Evolutionary conservation across 192 early-diverging fungal genomes (phyloP).

Genomic region (Linnemannia hyalina): DNA sequence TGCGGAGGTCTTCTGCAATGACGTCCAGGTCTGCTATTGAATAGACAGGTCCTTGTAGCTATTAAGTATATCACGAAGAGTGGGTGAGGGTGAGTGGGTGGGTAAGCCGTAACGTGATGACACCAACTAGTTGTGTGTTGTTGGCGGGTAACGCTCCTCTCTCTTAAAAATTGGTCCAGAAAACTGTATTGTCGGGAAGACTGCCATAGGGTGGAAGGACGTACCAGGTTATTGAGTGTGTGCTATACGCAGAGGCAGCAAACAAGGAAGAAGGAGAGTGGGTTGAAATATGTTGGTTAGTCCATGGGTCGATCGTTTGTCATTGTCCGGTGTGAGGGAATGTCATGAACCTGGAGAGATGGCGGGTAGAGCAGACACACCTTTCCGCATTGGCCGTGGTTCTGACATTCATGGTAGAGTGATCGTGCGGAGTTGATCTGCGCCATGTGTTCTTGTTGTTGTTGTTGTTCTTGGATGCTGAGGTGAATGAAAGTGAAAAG

Average conservation of each 20-base stretch:
- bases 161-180: no score
- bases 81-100: no score
- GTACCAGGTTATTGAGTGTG: constrained; percentile 53
- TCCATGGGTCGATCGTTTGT: background rate
- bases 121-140: background rate
- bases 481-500: background rate
- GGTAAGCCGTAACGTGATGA: background rate
- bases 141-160: background rate
- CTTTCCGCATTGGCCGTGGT: constrained; percentile 56
- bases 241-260: constrained; percentile 8
- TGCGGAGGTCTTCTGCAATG: constrained; percentile 47
- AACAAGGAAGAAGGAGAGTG: background rate
- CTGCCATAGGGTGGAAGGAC: background rate
- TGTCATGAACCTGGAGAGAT: background rate
- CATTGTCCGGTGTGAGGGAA: background rate
- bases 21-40: constrained; percentile 46
- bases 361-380: background rate
- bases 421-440: constrained; percentile 25
- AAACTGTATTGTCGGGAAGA: background rate
- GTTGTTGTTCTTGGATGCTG: background rate
- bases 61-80: background rate
- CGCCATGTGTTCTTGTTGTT: constrained; percentile 14
- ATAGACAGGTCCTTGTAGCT: constrained; percentile 48
- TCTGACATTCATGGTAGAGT: constrained; percentile 53
- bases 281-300: background rate